Percentiles rank a stretch among this genome's conserved stretches.
Evolutionary conservation across 352 stramenopile species (phyloP).

Genomic region (Globisporangium yorkense): DNA sequence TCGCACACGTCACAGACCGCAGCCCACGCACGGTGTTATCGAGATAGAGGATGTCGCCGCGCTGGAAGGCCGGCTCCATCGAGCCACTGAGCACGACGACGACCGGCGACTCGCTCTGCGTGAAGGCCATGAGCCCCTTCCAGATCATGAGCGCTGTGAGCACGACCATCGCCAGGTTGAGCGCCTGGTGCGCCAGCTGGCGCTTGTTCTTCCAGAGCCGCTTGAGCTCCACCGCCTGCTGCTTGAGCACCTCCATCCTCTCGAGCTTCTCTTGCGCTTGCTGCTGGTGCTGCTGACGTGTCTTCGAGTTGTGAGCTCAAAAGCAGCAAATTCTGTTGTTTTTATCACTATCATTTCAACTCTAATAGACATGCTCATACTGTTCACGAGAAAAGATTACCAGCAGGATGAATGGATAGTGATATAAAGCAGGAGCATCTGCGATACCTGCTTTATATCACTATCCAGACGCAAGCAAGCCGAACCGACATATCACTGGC

Average conservation of each 20-base stretch:
- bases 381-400: not conserved
- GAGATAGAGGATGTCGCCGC: constrained; percentile 98
- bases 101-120: constrained; percentile 96
- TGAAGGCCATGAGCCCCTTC: constrained; percentile 97
- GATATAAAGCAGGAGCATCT: no score
- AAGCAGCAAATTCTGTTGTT: not conserved
- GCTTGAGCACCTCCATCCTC: constrained; percentile 60
- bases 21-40: constrained; percentile 86
- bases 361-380: not conserved
- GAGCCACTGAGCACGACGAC: constrained; percentile 98
- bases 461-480: not conserved
- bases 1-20: not conserved
- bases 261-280: not conserved
- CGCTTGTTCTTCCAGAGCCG: constrained; percentile 98
- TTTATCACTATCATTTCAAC: not conserved
- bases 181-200: constrained; percentile 93
- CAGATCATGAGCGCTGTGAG: constrained; percentile 99
- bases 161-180: constrained; percentile 99
- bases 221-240: constrained; percentile 95
- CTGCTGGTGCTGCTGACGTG: not conserved
- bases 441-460: not conserved
- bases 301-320: not conserved
- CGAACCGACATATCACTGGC: not conserved
- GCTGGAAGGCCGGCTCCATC: constrained; percentile 99
- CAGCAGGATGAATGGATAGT: no score